Evolutionary conservation across 75 land plant species (phyloP).

Genomic region (Azolla pinnata): DNA sequence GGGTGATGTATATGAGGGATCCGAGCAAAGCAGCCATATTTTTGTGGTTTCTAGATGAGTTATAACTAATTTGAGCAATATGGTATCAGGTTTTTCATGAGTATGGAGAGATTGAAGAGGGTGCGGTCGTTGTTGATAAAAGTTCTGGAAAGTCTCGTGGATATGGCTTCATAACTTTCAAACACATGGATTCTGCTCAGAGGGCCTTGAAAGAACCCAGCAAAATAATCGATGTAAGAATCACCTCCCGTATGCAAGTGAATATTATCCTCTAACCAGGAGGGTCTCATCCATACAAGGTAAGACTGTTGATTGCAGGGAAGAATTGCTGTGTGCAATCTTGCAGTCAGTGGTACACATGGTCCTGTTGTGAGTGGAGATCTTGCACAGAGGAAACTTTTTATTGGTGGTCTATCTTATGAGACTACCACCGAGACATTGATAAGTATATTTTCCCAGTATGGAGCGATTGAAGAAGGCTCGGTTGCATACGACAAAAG

Average conservation of each 20-base stretch:
- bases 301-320: constrained; percentile 41
- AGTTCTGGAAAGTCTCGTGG: constrained; percentile 66
- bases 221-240: constrained; percentile 64
- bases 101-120: constrained; percentile 74
- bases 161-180: constrained; percentile 68
- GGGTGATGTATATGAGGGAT: neutral
- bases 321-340: constrained; percentile 63
- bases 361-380: constrained; percentile 31
- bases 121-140: constrained; percentile 64
- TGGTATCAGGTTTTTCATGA: constrained; percentile 45
- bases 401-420: constrained; percentile 62
- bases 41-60: too few species aligned
- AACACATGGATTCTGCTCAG: constrained; percentile 66
- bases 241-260: too few species aligned
- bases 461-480: constrained; percentile 84
- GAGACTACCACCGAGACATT: constrained; percentile 55
- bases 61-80: neutral
- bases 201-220: constrained; percentile 62
- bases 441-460: constrained; percentile 45
- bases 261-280: neutral
- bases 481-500: constrained; percentile 79
- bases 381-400: constrained; percentile 62
- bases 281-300: neutral
- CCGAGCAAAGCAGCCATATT: too few species aligned
- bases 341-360: constrained; percentile 46